Percentiles rank a stretch among this genome's conserved stretches.
phyloP scores from a whole-genome alignment of 2,329 filamentous ascomycete species.

The Sclerotinia borealis region DNA sequence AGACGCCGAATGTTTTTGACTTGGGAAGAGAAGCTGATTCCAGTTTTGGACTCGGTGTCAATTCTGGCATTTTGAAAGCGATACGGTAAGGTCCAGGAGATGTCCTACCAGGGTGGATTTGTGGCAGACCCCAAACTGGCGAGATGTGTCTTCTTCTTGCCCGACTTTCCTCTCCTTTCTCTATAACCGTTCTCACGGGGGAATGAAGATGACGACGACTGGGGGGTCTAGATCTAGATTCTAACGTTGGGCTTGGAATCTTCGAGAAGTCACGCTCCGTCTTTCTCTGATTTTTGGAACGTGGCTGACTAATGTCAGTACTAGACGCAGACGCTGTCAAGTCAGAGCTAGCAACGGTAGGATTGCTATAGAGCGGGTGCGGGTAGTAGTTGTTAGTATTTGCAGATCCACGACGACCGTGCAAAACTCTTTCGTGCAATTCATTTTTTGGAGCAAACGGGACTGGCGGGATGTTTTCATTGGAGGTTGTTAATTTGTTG shows the following conservation, averaged over 20 bases:
- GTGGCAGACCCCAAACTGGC: slow-evolving; percentile 4
- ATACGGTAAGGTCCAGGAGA: slow-evolving; percentile 10
- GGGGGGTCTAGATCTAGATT: background rate
- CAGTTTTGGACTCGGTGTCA: slow-evolving; percentile 16
- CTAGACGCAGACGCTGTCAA: slow-evolving; percentile 22
- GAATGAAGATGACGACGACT: slow-evolving; percentile 16
- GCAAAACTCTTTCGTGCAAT: slow-evolving; percentile 2
- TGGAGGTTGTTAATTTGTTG: background rate
- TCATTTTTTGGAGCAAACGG: slow-evolving; percentile 6
- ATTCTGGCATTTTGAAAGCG: slow-evolving; percentile 7
- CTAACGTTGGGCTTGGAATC: slow-evolving; percentile 11
- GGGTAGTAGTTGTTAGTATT: slow-evolving; percentile 1
- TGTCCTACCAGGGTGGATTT: slow-evolving; percentile 13
- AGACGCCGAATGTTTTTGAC: slow-evolving; percentile 40
- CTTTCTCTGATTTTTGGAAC: background rate
- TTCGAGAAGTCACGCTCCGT: background rate
- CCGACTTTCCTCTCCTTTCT: slow-evolving; percentile 20
- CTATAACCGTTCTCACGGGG: slow-evolving; percentile 13
- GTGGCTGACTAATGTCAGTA: slow-evolving; percentile 16
- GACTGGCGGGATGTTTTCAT: background rate
- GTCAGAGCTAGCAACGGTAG: slow-evolving; percentile 20
- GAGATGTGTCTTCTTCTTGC: background rate
- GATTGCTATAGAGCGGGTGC: slow-evolving; percentile 16
- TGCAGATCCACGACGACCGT: slow-evolving; percentile 1
- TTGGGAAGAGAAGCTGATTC: slow-evolving; percentile 31